Conservation (phyloP, 2,329 filamentous ascomycete genomes). For the Fusarium nematophilum region DNA sequence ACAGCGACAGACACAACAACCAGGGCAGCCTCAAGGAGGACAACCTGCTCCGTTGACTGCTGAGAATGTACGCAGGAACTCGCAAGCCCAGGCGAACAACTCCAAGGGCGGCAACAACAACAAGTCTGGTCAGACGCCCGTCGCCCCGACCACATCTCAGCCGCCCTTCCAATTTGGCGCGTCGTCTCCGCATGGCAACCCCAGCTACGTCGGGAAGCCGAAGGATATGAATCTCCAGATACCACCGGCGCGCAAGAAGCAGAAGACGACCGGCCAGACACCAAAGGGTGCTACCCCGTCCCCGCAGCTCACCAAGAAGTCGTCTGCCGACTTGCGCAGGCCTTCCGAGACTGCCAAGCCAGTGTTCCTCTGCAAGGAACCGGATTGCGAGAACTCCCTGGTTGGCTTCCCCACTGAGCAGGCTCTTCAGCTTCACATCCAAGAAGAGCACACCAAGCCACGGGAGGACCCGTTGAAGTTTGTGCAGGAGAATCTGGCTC, state of each 20-base stretch:
- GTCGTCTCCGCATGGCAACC: slow-evolving; percentile 69
- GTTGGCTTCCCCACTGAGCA: slow-evolving; percentile 66
- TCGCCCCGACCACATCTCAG: slow-evolving; percentile 67
- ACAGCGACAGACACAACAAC: slow-evolving; percentile 37
- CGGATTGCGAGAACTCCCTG: slow-evolving; percentile 63
- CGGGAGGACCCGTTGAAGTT: slow-evolving; percentile 66
- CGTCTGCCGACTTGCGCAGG: slow-evolving; percentile 58
- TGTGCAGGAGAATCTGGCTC: slow-evolving; percentile 60
- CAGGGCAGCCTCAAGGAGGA: slow-evolving; percentile 34
- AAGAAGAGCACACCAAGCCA: slow-evolving; percentile 70
- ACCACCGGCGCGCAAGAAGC: slow-evolving; percentile 68
- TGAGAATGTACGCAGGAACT: slow-evolving; percentile 64
- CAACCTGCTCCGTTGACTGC: slow-evolving; percentile 54
- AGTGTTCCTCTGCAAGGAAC: slow-evolving; percentile 63
- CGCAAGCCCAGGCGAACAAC: slow-evolving; percentile 57
- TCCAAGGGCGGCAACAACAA: slow-evolving; percentile 56
- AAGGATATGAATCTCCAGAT: slow-evolving; percentile 67
- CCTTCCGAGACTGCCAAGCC: slow-evolving; percentile 52
- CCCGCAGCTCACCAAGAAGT: slow-evolving; percentile 60
- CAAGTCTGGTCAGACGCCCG: slow-evolving; percentile 61
- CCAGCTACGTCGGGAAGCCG: slow-evolving; percentile 64
- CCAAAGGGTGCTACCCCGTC: slow-evolving; percentile 57
- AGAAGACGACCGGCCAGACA: slow-evolving; percentile 57
- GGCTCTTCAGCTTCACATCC: slow-evolving; percentile 62
- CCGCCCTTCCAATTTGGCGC: slow-evolving; percentile 67